Evolutionary conservation across 495 filamentous ascomycete genomes (phyloP).

Genomic region (Hypoxylon intermedium): DNA sequence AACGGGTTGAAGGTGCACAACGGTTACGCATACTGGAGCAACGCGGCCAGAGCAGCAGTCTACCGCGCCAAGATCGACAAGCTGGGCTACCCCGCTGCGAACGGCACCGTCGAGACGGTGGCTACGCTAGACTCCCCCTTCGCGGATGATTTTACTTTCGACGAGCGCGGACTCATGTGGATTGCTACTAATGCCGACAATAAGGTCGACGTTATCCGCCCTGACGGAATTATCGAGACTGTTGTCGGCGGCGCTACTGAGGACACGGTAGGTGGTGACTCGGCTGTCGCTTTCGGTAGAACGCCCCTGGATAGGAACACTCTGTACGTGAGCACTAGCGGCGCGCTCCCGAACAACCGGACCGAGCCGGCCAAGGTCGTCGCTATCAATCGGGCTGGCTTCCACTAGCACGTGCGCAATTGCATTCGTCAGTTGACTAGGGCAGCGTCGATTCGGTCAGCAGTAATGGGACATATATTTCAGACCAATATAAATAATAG

Average conservation of each 20-base stretch:
- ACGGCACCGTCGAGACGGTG: conserved; percentile 22
- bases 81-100: conserved; percentile 35
- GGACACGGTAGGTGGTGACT: conserved; percentile 33
- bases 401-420: conserved; percentile 3
- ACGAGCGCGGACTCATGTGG: conserved; percentile 39
- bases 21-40: conserved; percentile 51
- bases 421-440: background rate
- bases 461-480: too few relatives aligned
- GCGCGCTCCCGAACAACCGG: conserved; percentile 12
- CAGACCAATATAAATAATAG: too few relatives aligned
- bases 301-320: conserved; percentile 17
- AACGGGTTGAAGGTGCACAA: conserved; percentile 50
- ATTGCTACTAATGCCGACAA: conserved; percentile 37
- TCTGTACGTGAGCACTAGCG: conserved; percentile 36
- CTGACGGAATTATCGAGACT: conserved; percentile 32
- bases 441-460: too few relatives aligned
- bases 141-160: conserved; percentile 51
- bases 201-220: conserved; percentile 35
- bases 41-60: conserved; percentile 47
- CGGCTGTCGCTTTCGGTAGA: conserved; percentile 44
- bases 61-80: conserved; percentile 41
- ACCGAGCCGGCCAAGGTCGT: conserved; percentile 39
- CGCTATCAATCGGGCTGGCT: conserved; percentile 32
- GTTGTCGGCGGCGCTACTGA: conserved; percentile 40
- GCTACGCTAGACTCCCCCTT: conserved; percentile 20